Evolutionary conservation across 805 yeast genomes (phyloP), one percentile per base, ranked within the genome.

Genomic region (Debaryomyces maramus): DNA sequence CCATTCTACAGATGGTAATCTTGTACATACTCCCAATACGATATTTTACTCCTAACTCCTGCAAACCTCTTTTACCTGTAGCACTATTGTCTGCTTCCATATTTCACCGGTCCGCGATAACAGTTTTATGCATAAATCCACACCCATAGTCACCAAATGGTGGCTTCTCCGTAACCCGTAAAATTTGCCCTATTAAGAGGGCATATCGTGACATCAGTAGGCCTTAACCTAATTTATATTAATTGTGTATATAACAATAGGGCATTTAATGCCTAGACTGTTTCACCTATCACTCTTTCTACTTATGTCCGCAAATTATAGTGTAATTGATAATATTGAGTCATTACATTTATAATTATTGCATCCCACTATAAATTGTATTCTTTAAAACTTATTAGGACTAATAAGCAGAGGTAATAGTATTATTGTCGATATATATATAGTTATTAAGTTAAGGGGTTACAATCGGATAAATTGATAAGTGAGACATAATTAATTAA

Each of bases 1-100:
- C 63, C 73, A n/a, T 53, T 51, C 50, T 70, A 67, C 50, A 67
- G 60, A 49, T 70, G 75, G 75, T 70, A 53, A 45, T 34, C 39
- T 24, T 43, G 46, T 43, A 43, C 34, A 43, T 43, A 43, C 26
- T 13, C 11, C 11, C 13, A 24, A 24, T 24, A 24, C 28, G 11
- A 24, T 24, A 24, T n/a, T 24, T 24, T 24, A 24, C 13, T 15
- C 11, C 28, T 24, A 24, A n/a, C n/a, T n/a, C n/a, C n/a, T n/a
- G n/a, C n/a, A n/a, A n/a, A n/a, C n/a, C n/a, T n/a, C n/a, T n/a
- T n/a, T n/a, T n/a, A n/a, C n/a, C n/a, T n/a, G n/a, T n/a, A n/a
- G n/a, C n/a, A n/a, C n/a, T n/a, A n/a, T n/a, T n/a, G n/a, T n/a
- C n/a, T n/a, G n/a, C n/a, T n/a, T n/a, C n/a, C n/a, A n/a, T n/a